phyloP scores from a whole-genome alignment of 2,329 filamentous ascomycete species.

The Fusarium sp. region DNA sequence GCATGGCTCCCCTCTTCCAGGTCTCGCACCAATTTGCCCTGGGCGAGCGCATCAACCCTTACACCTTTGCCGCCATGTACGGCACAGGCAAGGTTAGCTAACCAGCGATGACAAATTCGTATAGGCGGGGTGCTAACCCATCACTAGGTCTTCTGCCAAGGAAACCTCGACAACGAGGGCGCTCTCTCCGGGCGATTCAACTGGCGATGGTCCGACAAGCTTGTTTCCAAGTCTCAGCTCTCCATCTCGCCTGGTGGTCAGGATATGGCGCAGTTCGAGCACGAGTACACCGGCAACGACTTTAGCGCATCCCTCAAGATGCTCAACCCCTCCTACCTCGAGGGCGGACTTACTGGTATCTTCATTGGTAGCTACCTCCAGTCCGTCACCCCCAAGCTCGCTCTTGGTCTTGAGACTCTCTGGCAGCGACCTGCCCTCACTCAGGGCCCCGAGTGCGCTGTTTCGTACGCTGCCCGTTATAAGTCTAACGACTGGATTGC shows the following conservation, averaged over 20 bases:
- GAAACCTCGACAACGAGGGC: slow-evolving; percentile 93
- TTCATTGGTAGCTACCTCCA: slow-evolving; percentile 97
- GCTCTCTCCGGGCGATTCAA: slow-evolving; percentile 91
- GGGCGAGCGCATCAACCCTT: slow-evolving; percentile 92
- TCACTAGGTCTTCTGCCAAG: slow-evolving; percentile 90
- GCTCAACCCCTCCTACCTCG: slow-evolving; percentile 93
- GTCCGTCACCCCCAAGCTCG: slow-evolving; percentile 86
- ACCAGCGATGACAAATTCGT: slow-evolving; percentile 10
- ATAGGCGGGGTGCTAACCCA: slow-evolving; percentile 31
- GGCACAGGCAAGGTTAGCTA: slow-evolving; percentile 88
- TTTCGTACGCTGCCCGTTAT: slow-evolving; percentile 93
- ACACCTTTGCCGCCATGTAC: slow-evolving; percentile 94
- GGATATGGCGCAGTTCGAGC: slow-evolving; percentile 92
- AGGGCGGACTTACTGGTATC: slow-evolving; percentile 94
- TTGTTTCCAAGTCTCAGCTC: slow-evolving; percentile 88
- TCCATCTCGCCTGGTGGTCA: slow-evolving; percentile 85
- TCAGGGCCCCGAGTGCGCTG: slow-evolving; percentile 88
- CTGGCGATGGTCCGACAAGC: slow-evolving; percentile 83
- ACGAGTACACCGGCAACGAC: slow-evolving; percentile 93
- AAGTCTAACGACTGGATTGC: slow-evolving; percentile 93
- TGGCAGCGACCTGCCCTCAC: slow-evolving; percentile 90
- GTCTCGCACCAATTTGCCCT: slow-evolving; percentile 97
- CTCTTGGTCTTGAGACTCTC: slow-evolving; percentile 90
- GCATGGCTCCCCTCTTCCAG: slow-evolving; percentile 93
- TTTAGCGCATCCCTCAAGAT: slow-evolving; percentile 95